These are phyloP conservation scores for Stentor coeruleus DNA, from an alignment of 73 alveolate species.

Conservation along the genomic window DNA sequence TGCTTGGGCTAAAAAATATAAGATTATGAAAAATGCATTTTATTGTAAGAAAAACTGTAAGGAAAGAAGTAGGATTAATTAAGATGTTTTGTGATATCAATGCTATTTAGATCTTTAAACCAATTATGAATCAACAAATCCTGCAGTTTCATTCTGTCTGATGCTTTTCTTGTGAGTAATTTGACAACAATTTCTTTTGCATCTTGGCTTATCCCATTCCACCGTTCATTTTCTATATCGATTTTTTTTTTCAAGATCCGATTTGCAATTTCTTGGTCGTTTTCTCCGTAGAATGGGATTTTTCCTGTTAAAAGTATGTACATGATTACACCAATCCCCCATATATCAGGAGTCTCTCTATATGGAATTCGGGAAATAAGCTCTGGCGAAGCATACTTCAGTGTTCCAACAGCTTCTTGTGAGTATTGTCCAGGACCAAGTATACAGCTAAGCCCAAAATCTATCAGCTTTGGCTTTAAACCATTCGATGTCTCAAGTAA, in stretches of 20 bases:
- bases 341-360: slow-evolving; percentile 33
- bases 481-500: slow-evolving; percentile 45
- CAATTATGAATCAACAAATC: not conserved
- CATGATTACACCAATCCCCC: slow-evolving; percentile 33
- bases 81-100: slow-evolving; percentile 1
- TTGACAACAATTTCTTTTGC: slow-evolving; percentile 6
- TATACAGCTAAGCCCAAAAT: slow-evolving; percentile 32
- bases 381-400: slow-evolving; percentile 37
- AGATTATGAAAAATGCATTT: too few relatives aligned
- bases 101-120: not conserved
- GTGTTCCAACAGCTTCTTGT: slow-evolving; percentile 33
- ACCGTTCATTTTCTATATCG: not conserved
- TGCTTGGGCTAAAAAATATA: too few relatives aligned
- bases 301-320: slow-evolving; percentile 28
- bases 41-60: too few relatives aligned
- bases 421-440: slow-evolving; percentile 36
- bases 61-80: too few relatives aligned
- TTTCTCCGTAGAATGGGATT: slow-evolving; percentile 33
- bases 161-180: slow-evolving; percentile 4
- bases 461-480: not conserved
- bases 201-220: slow-evolving; percentile 6
- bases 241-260: not conserved
- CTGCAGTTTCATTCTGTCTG: slow-evolving; percentile 10
- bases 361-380: slow-evolving; percentile 27
- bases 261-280: slow-evolving; percentile 11